Evolutionary conservation across 805 yeast genomes (phyloP), one percentile per base, ranked within the genome.

Genomic region (Candida tallmaniae): DNA sequence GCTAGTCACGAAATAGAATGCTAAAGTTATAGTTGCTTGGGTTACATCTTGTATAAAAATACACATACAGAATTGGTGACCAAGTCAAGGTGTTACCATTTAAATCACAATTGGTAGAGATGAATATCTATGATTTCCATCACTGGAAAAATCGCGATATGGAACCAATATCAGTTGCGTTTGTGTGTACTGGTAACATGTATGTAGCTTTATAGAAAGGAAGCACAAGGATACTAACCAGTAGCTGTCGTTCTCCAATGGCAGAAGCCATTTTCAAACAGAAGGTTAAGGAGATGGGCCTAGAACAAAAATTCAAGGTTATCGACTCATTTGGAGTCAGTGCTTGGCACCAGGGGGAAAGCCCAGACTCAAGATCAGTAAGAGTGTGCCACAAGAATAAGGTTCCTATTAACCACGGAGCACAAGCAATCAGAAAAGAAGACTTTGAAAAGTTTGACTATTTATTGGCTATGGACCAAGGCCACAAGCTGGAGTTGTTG

Each of bases 181-280:
- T 89, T 54, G 90, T 88, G 1, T 89, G 97, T 51, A 66, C 87
- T 17, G 97, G 97, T 3, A 89, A 89, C 57, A 85, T 85, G 81
- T 78, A 65, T 46, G 83, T 68, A 39, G 23, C 9, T n/a, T n/a
- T 22, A 9, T n/a, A n/a, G n/a, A n/a, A 7, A 24, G 27, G 16
- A 11, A 14, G 14, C 27, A 24, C 23, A 20, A 20, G 23, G 23
- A 20, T 20, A 10, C 23, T 20, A 54, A 55, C 53, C 57, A 3
- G 23, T n/a, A 79, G 84, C 15, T 88, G 97, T 52, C 89, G 97
- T 31, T 87, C 96, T 2, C 97, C 97, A 10, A 90, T 89, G 97
- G 97, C 97, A 0, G 97, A 90, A 53, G 96, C 96, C 0, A 85
- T 88, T 1, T 87, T 89, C 60, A 68, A 66, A 31, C 77, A 84